Conservation (phyloP, 108 stramenopile genomes). For the Discostella stelligeroides region DNA sequence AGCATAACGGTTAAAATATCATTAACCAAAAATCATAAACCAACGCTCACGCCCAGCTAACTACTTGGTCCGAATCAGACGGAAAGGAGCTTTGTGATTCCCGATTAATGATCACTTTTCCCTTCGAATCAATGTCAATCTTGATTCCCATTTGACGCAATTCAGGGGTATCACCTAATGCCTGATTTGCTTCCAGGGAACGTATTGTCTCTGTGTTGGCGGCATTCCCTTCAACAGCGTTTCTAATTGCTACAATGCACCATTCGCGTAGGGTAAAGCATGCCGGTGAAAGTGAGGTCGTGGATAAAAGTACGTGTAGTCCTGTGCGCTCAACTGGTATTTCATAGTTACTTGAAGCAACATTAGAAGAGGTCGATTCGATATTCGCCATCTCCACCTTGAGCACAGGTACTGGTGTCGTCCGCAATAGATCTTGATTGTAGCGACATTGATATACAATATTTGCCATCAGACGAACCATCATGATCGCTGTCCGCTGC, state of each 20-base stretch:
- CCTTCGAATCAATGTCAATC: slow-evolving; percentile 64
- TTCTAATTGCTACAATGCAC: slow-evolving; percentile 84
- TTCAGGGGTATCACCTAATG: slow-evolving; percentile 62
- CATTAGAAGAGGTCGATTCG: background rate
- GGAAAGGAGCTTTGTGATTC: background rate
- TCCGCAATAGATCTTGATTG: slow-evolving; percentile 76
- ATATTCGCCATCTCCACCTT: background rate
- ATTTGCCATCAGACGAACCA: slow-evolving; percentile 78
- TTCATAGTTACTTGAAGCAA: background rate
- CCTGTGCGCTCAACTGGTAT: slow-evolving; percentile 47
- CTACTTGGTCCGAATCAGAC: background rate
- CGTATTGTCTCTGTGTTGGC: slow-evolving; percentile 67
- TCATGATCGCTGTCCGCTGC: slow-evolving; percentile 53
- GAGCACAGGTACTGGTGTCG: slow-evolving; percentile 47
- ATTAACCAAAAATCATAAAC: too few relatives aligned
- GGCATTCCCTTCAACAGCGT: slow-evolving; percentile 70
- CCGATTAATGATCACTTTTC: slow-evolving; percentile 60
- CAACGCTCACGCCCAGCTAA: too few relatives aligned
- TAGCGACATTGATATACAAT: slow-evolving; percentile 64
- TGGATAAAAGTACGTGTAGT: slow-evolving; percentile 77
- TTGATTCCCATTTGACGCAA: slow-evolving; percentile 66
- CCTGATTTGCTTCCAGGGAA: slow-evolving; percentile 70
- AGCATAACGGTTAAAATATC: too few relatives aligned
- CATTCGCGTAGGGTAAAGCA: slow-evolving; percentile 88
- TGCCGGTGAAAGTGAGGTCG: slow-evolving; percentile 70